phyloP scores from a whole-genome alignment of 805 yeast genomes.

The Sugiyamaella smithiae region DNA sequence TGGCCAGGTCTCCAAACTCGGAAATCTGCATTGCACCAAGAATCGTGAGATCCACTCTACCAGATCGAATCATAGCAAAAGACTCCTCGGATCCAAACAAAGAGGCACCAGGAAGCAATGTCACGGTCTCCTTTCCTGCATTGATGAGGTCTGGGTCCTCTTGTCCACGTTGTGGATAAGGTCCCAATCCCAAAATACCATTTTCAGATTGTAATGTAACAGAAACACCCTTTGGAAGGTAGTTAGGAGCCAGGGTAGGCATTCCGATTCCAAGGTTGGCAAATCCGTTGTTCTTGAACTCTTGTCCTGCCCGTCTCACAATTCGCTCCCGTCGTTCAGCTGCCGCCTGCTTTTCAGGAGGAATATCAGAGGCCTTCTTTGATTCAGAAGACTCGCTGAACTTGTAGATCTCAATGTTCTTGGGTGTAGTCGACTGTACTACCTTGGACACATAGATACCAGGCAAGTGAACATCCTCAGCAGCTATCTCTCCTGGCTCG shows the following conservation, averaged over 20 bases:
- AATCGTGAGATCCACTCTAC: conserved; percentile 40
- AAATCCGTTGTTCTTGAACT: conserved; percentile 38
- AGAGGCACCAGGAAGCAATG: conserved; percentile 41
- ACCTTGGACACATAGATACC: conserved; percentile 40
- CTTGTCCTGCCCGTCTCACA: conserved; percentile 41
- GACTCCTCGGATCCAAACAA: conserved; percentile 46
- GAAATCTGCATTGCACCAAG: conserved; percentile 46
- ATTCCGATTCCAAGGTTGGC: conserved; percentile 46
- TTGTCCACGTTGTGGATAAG: conserved; percentile 38
- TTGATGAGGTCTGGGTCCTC: conserved; percentile 45
- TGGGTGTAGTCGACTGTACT: conserved; percentile 40
- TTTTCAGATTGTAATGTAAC: conserved; percentile 45
- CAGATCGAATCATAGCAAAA: conserved; percentile 45
- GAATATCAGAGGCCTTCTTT: conserved; percentile 5
- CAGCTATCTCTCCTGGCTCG: conserved; percentile 42
- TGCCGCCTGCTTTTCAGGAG: conserved; percentile 18
- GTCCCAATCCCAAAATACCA: conserved; percentile 45
- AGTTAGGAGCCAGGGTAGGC: conserved; percentile 43
- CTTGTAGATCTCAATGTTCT: conserved; percentile 41
- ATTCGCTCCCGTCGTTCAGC: conserved; percentile 35
- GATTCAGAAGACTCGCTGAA: conserved; percentile 21
- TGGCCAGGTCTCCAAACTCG: conserved; percentile 43
- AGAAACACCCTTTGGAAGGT: conserved; percentile 33
- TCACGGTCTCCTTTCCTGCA: conserved; percentile 48
- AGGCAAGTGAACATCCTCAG: conserved; percentile 45